These are phyloP conservation scores for Xanthoconium purpureum DNA, from an alignment of 768 basidiomycete genomes.

Conservation along the genomic window DNA sequence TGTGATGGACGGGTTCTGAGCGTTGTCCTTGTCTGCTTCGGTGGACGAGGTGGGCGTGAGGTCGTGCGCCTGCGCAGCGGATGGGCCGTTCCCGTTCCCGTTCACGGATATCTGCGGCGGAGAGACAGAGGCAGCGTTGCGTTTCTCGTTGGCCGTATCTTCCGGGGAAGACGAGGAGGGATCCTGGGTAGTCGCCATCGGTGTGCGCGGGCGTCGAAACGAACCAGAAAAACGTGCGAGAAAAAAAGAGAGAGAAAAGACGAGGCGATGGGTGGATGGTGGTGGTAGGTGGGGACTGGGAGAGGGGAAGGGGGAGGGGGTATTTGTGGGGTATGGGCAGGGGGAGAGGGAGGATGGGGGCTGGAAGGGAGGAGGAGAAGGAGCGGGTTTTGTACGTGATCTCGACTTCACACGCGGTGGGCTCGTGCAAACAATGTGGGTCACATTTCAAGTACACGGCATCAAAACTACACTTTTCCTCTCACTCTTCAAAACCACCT, in stretches of 20 bases:
- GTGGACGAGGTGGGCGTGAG: slow-evolving; percentile 30
- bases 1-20: slow-evolving; percentile 33
- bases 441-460: neutral
- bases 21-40: slow-evolving; percentile 37
- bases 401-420: slow-evolving; percentile 27
- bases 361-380: slow-evolving; percentile 3
- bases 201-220: neutral
- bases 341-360: slow-evolving; percentile 4
- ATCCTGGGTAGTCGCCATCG: slow-evolving; percentile 26
- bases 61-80: slow-evolving; percentile 29
- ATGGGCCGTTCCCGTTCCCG: slow-evolving; percentile 30
- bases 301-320: slow-evolving; percentile 1
- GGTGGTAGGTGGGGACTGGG: neutral
- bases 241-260: neutral
- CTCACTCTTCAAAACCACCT: slow-evolving; percentile 25
- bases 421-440: slow-evolving; percentile 30
- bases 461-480: neutral
- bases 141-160: slow-evolving; percentile 22
- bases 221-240: neutral
- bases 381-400: slow-evolving; percentile 31
- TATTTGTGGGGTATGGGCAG: slow-evolving; percentile 30
- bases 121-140: slow-evolving; percentile 13
- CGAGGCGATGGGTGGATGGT: neutral
- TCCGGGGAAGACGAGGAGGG: slow-evolving; percentile 15
- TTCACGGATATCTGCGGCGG: slow-evolving; percentile 21